Evolutionary conservation across 495 filamentous ascomycete species (phyloP).

Genomic region (Penicillium diatomitis): DNA sequence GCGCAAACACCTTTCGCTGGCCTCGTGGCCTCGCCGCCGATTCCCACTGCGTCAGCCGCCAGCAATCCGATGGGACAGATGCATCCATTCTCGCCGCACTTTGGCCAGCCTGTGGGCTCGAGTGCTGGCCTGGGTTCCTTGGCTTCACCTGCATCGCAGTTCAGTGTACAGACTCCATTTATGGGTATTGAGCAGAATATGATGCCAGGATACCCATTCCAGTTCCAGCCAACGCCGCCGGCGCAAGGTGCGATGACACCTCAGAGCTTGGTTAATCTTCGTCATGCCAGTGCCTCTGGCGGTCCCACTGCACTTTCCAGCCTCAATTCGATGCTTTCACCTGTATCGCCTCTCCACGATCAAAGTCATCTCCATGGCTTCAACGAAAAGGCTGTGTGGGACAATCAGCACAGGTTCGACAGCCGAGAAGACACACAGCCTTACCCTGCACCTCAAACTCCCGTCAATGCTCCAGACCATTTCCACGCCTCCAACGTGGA

Average conservation of each 20-base stretch:
- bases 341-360: conserved; percentile 37
- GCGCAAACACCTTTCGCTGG: conserved; percentile 45
- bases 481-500: conserved; percentile 42
- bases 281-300: conserved; percentile 22
- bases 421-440: conserved; percentile 20
- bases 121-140: conserved; percentile 52
- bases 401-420: conserved; percentile 14
- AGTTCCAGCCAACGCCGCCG: conserved; percentile 39
- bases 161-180: conserved; percentile 34
- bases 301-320: conserved; percentile 27
- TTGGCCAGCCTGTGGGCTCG: conserved; percentile 44
- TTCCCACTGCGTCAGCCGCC: conserved; percentile 36
- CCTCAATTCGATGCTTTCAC: conserved; percentile 36
- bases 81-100: conserved; percentile 36
- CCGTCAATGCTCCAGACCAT: conserved; percentile 29
- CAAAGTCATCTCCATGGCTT: conserved; percentile 26
- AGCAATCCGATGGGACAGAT: conserved; percentile 30
- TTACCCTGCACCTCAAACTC: conserved; percentile 24
- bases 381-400: conserved; percentile 21
- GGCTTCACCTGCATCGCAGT: conserved; percentile 46
- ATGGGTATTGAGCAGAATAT: conserved; percentile 34
- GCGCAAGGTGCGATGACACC: conserved; percentile 35
- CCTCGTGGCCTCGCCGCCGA: conserved; percentile 49
- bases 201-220: conserved; percentile 29
- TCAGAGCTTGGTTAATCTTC: conserved; percentile 35